Evolutionary conservation across 768 basidiomycete species (phyloP), one percentile per base, ranked within the genome.

Genomic region (Thelephora ganbajun): DNA sequence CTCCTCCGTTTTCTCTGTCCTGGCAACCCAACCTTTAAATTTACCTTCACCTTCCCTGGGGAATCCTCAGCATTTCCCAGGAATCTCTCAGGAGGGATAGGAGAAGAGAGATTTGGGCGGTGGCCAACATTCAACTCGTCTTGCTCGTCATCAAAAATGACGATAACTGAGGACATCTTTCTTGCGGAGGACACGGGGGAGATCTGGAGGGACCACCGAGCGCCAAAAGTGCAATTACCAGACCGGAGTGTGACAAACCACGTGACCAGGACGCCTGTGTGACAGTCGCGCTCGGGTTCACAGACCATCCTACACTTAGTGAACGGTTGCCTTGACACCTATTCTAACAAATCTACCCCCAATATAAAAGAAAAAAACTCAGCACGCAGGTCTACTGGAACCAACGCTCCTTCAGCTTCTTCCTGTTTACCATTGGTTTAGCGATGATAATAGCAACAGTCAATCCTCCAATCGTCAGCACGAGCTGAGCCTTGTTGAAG

Each of bases 401-500:
- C 87, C 87, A 90, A 54, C 69, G 71, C 57, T 83, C 82, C 50
- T 73, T 69, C 55, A 87, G 61, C 52, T 63, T 66, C 61, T 85
- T 89, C 59, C 72, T 65, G 54, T 63, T 63, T 19, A 93, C 89
- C 68, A 93, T 86, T 30, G 91, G 91, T 60, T 76, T 79, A 18
- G 80, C 80, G 34, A 92, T 60, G n/a, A 78, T 61, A 52, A 96
- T 87, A n/a, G 82, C 93, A 5, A 76, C 56, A 2, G 68, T 72
- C 50, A 98, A 61, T 0, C 75, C 89, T 0, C 66, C 62, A 33
- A 94, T 77, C 1, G 91, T 97, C 23, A 91, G 63, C 52, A 93
- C 77, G 19, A 98, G 70, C 62, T 98, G 94, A 1, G 67, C 71
- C 68, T 97, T 96, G 69, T 97, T 97, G 64, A 98, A 98, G 57